A percentile compares a stretch with the other conserved stretches of the same genome.
phyloP scores from a whole-genome alignment of 75 land plant species.

The Sequoiadendron giganteum region DNA sequence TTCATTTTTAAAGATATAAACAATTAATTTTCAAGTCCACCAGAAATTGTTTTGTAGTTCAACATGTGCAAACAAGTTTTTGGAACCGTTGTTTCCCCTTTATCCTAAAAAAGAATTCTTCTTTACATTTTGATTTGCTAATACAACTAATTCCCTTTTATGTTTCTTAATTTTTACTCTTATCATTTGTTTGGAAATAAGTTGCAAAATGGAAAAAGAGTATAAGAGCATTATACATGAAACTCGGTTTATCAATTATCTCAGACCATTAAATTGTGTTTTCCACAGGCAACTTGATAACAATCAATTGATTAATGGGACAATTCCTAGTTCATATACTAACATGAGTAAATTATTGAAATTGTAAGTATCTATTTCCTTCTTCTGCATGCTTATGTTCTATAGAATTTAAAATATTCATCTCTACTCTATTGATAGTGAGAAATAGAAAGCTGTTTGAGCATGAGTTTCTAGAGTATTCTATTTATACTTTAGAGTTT shows the following conservation, averaged over 20 bases:
- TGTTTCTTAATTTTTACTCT: too few relatives aligned
- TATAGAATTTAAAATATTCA: too few relatives aligned
- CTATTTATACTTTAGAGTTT: background rate
- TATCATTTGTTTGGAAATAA: too few relatives aligned
- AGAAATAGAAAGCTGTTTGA: background rate
- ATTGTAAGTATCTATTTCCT: slow-evolving; percentile 38
- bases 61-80: too few relatives aligned
- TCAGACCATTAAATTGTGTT: background rate
- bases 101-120: too few relatives aligned
- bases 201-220: too few relatives aligned
- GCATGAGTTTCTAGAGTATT: background rate
- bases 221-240: too few relatives aligned
- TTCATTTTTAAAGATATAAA: background rate
- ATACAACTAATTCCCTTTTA: too few relatives aligned
- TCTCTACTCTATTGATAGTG: background rate
- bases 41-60: too few relatives aligned
- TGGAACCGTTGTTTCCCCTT: too few relatives aligned
- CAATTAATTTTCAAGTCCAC: background rate
- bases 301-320: slow-evolving; percentile 58
- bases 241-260: too few relatives aligned
- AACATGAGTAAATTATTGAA: slow-evolving; percentile 47
- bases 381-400: background rate
- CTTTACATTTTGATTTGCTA: too few relatives aligned
- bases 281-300: slow-evolving; percentile 79
- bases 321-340: slow-evolving; percentile 44